A percentile compares a stretch with the other conserved stretches of the same genome.
phyloP scores from a whole-genome alignment of 805 yeast species.

The Cyberlindnera samutprakarnensis region DNA sequence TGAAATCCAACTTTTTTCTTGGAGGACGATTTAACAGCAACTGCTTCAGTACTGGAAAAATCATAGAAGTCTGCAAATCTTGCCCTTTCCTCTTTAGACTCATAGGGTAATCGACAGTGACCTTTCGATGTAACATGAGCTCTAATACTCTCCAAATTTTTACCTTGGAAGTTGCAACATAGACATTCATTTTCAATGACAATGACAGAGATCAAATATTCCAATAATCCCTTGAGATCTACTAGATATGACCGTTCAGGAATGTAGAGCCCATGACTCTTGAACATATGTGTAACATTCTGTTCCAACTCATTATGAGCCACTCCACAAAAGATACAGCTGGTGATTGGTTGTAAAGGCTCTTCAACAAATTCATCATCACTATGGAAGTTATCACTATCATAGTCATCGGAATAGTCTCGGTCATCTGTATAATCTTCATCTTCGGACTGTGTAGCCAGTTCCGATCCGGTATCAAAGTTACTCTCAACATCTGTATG shows the following conservation, averaged over 20 bases:
- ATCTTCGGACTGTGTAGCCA: slow-evolving; percentile 30
- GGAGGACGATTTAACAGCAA: slow-evolving; percentile 18
- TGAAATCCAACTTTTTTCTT: slow-evolving; percentile 26
- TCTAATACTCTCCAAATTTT: slow-evolving; percentile 74
- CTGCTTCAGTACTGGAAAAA: slow-evolving; percentile 56
- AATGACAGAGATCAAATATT: slow-evolving; percentile 70
- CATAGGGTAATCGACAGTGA: slow-evolving; percentile 88
- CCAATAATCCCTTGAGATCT: slow-evolving; percentile 66
- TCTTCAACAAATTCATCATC: slow-evolving; percentile 20
- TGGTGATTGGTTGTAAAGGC: slow-evolving; percentile 33
- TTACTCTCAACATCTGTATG: slow-evolving; percentile 28
- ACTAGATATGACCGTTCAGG: slow-evolving; percentile 72
- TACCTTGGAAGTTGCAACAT: slow-evolving; percentile 80
- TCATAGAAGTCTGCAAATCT: slow-evolving; percentile 80
- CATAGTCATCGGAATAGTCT: slow-evolving; percentile 18
- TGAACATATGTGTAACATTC: slow-evolving; percentile 71
- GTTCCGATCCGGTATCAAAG: slow-evolving; percentile 45
- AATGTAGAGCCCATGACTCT: slow-evolving; percentile 73
- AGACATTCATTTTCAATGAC: slow-evolving; percentile 81
- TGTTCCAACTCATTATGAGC: slow-evolving; percentile 46
- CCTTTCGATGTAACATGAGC: slow-evolving; percentile 82
- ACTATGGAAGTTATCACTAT: slow-evolving; percentile 11
- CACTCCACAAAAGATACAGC: slow-evolving; percentile 52
- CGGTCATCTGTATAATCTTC: slow-evolving; percentile 18
- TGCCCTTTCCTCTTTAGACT: slow-evolving; percentile 65